A percentile compares a stretch with the other conserved stretches of the same genome.
Evolutionary conservation across 2,329 filamentous ascomycete species (phyloP).

Genomic region (Hypoxylon sp.): DNA sequence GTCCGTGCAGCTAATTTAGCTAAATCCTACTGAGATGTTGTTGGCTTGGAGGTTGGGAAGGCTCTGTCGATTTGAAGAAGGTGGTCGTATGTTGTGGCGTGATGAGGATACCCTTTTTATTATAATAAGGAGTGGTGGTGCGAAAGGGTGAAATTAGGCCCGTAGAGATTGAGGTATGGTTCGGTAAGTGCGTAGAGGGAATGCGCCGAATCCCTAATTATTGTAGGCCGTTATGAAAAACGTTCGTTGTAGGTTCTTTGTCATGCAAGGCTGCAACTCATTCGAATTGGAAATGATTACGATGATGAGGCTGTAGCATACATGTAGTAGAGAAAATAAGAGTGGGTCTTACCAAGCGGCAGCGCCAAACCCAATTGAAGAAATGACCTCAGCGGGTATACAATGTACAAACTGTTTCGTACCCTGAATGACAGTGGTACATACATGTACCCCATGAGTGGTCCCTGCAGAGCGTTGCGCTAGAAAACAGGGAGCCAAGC

Average conservation of each 20-base stretch:
- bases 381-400: constrained; percentile 13
- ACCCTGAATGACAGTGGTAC: neutral
- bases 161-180: constrained; percentile 11
- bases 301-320: constrained; percentile 36
- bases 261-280: constrained; percentile 32
- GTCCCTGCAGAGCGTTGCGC: constrained; percentile 29
- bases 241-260: constrained; percentile 4
- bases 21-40: neutral
- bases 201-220: constrained; percentile 6
- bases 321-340: constrained; percentile 22
- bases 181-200: neutral
- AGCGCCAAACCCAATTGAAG: constrained; percentile 15
- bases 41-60: constrained; percentile 12
- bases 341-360: constrained; percentile 21
- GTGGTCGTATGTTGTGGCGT: constrained; percentile 45
- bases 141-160: constrained; percentile 14
- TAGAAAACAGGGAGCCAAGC: constrained; percentile 31
- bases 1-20: constrained; percentile 9
- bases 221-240: constrained; percentile 17
- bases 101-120: constrained; percentile 26
- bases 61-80: constrained; percentile 28
- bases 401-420: constrained; percentile 18
- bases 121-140: constrained; percentile 8
- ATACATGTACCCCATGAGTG: constrained; percentile 24
- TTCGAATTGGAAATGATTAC: constrained; percentile 18